A percentile compares a stretch with the other conserved stretches of the same genome.
These are phyloP conservation scores for Cytospora schulzeri DNA, from an alignment of 2,329 filamentous ascomycete genomes.

Conservation along the genomic window DNA sequence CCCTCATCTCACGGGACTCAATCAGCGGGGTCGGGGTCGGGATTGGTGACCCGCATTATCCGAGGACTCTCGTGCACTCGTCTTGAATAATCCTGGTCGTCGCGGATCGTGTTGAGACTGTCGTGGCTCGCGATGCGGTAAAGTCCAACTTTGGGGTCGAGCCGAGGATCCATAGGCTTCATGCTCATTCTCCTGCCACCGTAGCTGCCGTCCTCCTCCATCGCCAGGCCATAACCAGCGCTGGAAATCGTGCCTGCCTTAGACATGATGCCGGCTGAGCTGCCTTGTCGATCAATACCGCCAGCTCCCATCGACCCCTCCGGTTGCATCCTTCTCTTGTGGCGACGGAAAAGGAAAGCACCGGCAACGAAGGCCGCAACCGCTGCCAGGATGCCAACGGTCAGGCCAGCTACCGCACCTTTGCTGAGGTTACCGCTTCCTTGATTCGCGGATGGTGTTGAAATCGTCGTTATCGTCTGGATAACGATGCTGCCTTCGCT, in stretches of 20 bases:
- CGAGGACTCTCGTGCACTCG: slow-evolving; percentile 54
- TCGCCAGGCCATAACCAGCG: slow-evolving; percentile 29
- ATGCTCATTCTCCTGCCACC: slow-evolving; percentile 44
- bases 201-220: slow-evolving; percentile 27
- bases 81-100: slow-evolving; percentile 67
- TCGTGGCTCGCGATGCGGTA: slow-evolving; percentile 61
- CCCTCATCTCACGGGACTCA: background rate
- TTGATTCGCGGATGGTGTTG: slow-evolving; percentile 37
- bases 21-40: slow-evolving; percentile 51
- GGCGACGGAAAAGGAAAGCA: slow-evolving; percentile 42
- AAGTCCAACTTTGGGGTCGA: slow-evolving; percentile 62
- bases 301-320: slow-evolving; percentile 44
- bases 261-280: slow-evolving; percentile 52
- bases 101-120: slow-evolving; percentile 64
- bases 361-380: slow-evolving; percentile 38
- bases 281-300: slow-evolving; percentile 50
- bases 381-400: slow-evolving; percentile 47
- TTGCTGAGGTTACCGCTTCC: slow-evolving; percentile 42
- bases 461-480: slow-evolving; percentile 57
- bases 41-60: slow-evolving; percentile 65
- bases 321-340: slow-evolving; percentile 43
- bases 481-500: slow-evolving; percentile 48
- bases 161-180: slow-evolving; percentile 63
- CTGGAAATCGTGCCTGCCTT: slow-evolving; percentile 47
- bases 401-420: slow-evolving; percentile 55